These are phyloP conservation scores for Turnera subulata DNA, from an alignment of 345 rosid genomes.

Conservation along the genomic window DNA sequence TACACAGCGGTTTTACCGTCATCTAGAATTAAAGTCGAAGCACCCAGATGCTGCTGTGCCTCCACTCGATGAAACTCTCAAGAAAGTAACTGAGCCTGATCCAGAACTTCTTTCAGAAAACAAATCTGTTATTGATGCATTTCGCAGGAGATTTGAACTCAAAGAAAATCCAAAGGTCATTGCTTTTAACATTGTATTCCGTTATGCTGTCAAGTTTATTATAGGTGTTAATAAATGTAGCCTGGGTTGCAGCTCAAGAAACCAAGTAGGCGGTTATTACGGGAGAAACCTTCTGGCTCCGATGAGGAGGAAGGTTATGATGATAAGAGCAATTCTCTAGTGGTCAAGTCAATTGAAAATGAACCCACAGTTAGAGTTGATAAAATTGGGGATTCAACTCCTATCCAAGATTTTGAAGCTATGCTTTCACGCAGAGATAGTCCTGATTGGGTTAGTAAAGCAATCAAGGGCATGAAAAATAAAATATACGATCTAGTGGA, in stretches of 20 bases:
- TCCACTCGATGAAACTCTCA: constrained; percentile 67
- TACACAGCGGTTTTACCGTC: constrained; percentile 59
- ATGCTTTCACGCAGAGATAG: constrained; percentile 79
- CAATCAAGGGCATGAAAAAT: constrained; percentile 57
- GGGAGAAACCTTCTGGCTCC: constrained; percentile 63
- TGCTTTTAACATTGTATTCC: not conserved
- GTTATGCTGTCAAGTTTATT: constrained; percentile 7
- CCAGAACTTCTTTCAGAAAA: constrained; percentile 46
- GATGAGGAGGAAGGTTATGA: constrained; percentile 39
- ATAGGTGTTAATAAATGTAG: not conserved
- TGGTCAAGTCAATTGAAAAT: constrained; percentile 23
- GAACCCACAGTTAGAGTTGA: constrained; percentile 24
- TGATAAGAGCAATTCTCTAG: constrained; percentile 22
- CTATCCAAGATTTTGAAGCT: constrained; percentile 75
- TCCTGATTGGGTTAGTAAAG: constrained; percentile 58
- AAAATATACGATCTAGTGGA: constrained; percentile 47
- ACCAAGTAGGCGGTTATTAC: constrained; percentile 35
- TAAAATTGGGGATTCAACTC: constrained; percentile 54
- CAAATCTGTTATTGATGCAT: constrained; percentile 42
- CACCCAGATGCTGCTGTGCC: constrained; percentile 69
- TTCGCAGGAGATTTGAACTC: constrained; percentile 56
- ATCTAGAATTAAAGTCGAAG: constrained; percentile 76
- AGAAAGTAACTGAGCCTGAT: constrained; percentile 66
- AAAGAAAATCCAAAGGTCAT: constrained; percentile 75
- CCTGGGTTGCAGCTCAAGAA: constrained; percentile 61